phyloP scores from a whole-genome alignment of 2,329 filamentous ascomycete species.

The Ampelomyces quisqualis region DNA sequence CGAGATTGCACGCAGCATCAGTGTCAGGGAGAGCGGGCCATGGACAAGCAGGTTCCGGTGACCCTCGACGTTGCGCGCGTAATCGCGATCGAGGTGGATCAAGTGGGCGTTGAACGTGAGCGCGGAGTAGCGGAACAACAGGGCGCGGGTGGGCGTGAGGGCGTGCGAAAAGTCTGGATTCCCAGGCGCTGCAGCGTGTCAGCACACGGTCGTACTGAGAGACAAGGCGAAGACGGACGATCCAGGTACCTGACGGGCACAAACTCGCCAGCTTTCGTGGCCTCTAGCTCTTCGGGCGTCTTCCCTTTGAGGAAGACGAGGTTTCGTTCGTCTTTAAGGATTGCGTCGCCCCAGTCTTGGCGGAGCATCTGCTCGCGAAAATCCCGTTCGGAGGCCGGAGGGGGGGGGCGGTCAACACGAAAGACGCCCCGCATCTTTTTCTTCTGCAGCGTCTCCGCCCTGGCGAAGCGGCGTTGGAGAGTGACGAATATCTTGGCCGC shows the following conservation, averaged over 20 bases:
- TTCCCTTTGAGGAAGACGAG: slow-evolving; percentile 64
- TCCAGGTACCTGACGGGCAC: slow-evolving; percentile 42
- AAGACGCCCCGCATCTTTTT: too few relatives aligned
- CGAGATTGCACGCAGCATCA: slow-evolving; percentile 70
- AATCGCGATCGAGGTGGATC: slow-evolving; percentile 79
- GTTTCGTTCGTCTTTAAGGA: slow-evolving; percentile 60
- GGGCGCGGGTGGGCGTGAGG: slow-evolving; percentile 65
- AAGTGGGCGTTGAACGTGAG: slow-evolving; percentile 84
- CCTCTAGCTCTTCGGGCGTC: slow-evolving; percentile 42
- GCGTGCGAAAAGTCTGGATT: slow-evolving; percentile 58
- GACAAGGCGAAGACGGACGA: slow-evolving; percentile 21
- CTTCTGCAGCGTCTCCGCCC: slow-evolving; percentile 20
- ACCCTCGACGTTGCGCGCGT: slow-evolving; percentile 70
- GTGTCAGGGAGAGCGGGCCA: slow-evolving; percentile 75
- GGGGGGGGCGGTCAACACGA: not conserved
- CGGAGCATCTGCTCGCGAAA: slow-evolving; percentile 9
- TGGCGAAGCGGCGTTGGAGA: slow-evolving; percentile 56
- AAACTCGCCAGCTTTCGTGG: slow-evolving; percentile 29
- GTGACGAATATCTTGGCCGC: slow-evolving; percentile 59
- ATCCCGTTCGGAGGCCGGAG: not conserved
- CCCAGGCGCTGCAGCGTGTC: slow-evolving; percentile 47
- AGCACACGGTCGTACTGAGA: slow-evolving; percentile 4
- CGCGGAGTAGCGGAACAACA: slow-evolving; percentile 89
- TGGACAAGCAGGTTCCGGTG: slow-evolving; percentile 78
- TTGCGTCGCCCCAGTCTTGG: slow-evolving; percentile 34